These are phyloP conservation scores for Globisporangium camurandrum DNA, from an alignment of 352 stramenopile species.

Conservation along the genomic window DNA sequence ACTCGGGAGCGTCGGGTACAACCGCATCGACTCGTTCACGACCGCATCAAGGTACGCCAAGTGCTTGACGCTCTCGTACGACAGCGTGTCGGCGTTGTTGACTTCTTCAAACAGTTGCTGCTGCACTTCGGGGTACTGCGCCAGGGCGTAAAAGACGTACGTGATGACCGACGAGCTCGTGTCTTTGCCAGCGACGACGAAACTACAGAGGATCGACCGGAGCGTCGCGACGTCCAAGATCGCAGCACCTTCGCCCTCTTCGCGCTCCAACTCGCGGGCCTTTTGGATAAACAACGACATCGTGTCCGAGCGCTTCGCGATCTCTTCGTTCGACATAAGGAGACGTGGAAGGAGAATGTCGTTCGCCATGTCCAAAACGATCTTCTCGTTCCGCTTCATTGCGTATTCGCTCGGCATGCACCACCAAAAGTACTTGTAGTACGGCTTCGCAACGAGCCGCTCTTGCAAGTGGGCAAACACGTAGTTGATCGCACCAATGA, in stretches of 20 bases:
- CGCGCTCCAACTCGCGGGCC: constrained; percentile 16
- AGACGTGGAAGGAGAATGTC: constrained; percentile 27
- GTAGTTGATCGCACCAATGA: constrained; percentile 40
- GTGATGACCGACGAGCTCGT: constrained; percentile 3
- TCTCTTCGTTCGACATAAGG: constrained; percentile 19
- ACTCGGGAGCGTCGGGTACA: constrained; percentile 66
- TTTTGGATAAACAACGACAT: constrained; percentile 52
- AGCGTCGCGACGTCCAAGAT: constrained; percentile 26
- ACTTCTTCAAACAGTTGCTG: constrained; percentile 47
- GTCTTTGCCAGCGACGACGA: constrained; percentile 29
- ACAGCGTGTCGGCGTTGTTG: not conserved
- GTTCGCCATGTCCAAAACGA: constrained; percentile 29
- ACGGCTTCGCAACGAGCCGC: constrained; percentile 44
- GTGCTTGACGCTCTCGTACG: constrained; percentile 46
- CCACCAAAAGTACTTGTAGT: constrained; percentile 55
- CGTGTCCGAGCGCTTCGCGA: constrained; percentile 30
- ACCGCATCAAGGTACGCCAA: constrained; percentile 66
- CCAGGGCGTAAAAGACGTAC: constrained; percentile 29
- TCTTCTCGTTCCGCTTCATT: constrained; percentile 15
- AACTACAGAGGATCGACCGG: constrained; percentile 62
- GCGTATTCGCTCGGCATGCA: constrained; percentile 50
- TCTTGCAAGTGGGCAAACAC: constrained; percentile 39
- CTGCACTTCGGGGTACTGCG: constrained; percentile 43
- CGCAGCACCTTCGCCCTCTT: not conserved
- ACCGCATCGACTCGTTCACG: constrained; percentile 55